These are phyloP conservation scores for Kwoniella botswanensis DNA, from an alignment of 768 basidiomycete species.

Conservation along the genomic window DNA sequence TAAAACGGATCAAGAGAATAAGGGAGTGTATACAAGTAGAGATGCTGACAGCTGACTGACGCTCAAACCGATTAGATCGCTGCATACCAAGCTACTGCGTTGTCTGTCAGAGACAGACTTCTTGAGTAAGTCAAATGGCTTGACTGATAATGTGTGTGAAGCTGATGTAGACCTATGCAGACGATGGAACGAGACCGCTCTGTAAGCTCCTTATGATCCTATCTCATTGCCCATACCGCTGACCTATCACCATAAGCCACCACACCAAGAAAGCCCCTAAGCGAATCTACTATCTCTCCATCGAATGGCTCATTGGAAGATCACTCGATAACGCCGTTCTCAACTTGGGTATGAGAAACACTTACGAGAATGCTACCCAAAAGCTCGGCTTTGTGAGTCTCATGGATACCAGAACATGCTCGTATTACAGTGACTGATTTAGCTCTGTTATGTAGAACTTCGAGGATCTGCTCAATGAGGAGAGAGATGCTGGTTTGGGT, in stretches of 20 bases:
- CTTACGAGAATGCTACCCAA: constrained; percentile 70
- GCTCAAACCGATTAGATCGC: constrained; percentile 63
- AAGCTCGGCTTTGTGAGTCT: constrained; percentile 73
- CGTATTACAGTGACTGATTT: neutral
- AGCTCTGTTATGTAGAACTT: constrained; percentile 60
- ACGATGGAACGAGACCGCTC: constrained; percentile 78
- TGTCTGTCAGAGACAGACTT: constrained; percentile 85
- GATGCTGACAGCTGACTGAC: constrained; percentile 9
- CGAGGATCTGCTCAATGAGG: constrained; percentile 82
- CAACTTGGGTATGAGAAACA: constrained; percentile 81
- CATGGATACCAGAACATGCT: neutral
- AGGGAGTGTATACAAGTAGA: neutral
- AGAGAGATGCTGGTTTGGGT: constrained; percentile 92
- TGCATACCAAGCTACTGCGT: constrained; percentile 88
- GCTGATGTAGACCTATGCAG: neutral
- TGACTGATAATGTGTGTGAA: constrained; percentile 5
- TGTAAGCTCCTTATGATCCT: constrained; percentile 25
- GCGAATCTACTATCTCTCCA: constrained; percentile 81
- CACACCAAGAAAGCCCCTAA: constrained; percentile 59
- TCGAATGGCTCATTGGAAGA: constrained; percentile 70
- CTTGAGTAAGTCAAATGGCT: constrained; percentile 63
- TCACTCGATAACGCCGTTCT: constrained; percentile 72
- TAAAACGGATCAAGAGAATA: neutral
- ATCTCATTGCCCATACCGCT: constrained; percentile 3
- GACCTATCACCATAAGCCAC: constrained; percentile 36